Percentiles rank a stretch among this genome's conserved stretches.
Evolutionary conservation across 2,329 filamentous ascomycete genomes (phyloP).

Genomic region (Cytospora leucostoma): DNA sequence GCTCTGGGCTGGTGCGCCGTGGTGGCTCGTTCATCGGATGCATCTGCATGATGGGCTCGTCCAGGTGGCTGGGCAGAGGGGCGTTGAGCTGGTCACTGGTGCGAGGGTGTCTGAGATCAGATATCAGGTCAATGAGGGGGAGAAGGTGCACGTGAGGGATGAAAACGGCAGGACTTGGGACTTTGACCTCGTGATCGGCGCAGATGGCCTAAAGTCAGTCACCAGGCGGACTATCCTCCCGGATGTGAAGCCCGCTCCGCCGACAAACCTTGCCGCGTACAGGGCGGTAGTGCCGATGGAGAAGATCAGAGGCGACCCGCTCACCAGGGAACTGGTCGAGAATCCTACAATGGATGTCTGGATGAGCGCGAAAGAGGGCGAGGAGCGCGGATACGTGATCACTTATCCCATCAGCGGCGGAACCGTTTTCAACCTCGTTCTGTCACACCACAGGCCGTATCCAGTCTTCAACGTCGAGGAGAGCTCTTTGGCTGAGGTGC

Average conservation of each 20-base stretch:
- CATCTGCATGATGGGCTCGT: constrained; percentile 48
- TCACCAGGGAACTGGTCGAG: constrained; percentile 41
- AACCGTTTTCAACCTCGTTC: constrained; percentile 48
- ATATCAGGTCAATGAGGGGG: constrained; percentile 30
- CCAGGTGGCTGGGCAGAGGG: constrained; percentile 41
- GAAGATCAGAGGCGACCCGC: constrained; percentile 43
- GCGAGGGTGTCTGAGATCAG: constrained; percentile 40
- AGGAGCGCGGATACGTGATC: constrained; percentile 43
- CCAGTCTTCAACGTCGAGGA: constrained; percentile 40
- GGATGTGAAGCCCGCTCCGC: constrained; percentile 41
- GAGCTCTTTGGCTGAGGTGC: constrained; percentile 45
- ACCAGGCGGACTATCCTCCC: constrained; percentile 44
- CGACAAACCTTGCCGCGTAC: constrained; percentile 47
- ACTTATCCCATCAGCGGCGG: constrained; percentile 48
- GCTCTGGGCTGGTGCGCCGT: constrained; percentile 33
- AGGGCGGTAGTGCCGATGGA: constrained; percentile 47
- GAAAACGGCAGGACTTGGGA: constrained; percentile 17
- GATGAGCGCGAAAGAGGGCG: constrained; percentile 36
- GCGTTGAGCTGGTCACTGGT: constrained; percentile 41
- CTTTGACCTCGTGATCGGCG: constrained; percentile 43
- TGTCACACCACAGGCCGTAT: constrained; percentile 42
- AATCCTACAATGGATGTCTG: constrained; percentile 48
- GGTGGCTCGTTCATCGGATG: constrained; percentile 51
- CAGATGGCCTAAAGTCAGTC: constrained; percentile 45
- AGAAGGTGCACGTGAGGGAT: not conserved